These are phyloP conservation scores for Tilletia walkeri DNA, from an alignment of 1,284 basidiomycete species.

Conservation along the genomic window DNA sequence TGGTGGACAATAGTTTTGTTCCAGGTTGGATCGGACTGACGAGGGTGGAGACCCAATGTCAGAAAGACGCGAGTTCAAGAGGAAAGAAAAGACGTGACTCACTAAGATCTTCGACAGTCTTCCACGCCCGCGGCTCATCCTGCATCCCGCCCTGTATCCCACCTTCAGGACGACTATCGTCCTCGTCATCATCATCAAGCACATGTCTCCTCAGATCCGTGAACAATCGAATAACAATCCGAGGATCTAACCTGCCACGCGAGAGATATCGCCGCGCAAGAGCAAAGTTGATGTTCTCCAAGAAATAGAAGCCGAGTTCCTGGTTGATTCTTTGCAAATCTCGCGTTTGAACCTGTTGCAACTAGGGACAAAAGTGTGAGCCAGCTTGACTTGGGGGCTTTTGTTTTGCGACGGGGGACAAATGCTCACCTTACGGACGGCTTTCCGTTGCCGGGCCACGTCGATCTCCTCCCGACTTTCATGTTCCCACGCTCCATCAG, in stretches of 20 bases:
- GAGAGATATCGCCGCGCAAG: constrained; percentile 26
- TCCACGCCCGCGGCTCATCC: neutral
- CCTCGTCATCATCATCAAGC: neutral
- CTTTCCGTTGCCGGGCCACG: neutral
- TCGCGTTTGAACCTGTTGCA: constrained; percentile 15
- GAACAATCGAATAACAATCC: constrained; percentile 31
- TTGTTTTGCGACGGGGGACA: neutral
- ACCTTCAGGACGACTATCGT: neutral
- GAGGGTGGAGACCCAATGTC: neutral
- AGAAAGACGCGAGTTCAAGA: neutral
- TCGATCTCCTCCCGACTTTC: neutral
- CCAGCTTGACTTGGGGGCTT: too few relatives aligned
- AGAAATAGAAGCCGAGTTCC: constrained; percentile 28
- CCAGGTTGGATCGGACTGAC: constrained; percentile 30
- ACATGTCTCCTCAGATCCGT: constrained; percentile 14
- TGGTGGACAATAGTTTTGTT: constrained; percentile 38
- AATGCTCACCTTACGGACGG: too few relatives aligned
- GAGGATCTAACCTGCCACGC: constrained; percentile 29
- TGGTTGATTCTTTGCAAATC: constrained; percentile 21
- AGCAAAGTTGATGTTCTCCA: constrained; percentile 31
- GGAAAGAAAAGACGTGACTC: neutral
- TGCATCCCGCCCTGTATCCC: neutral
- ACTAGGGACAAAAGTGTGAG: constrained; percentile 21
- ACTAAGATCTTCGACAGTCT: neutral
- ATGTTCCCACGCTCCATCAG: constrained; percentile 20